Conservation (phyloP, 441 rosid genomes). For the Erodium trifolium region DNA sequence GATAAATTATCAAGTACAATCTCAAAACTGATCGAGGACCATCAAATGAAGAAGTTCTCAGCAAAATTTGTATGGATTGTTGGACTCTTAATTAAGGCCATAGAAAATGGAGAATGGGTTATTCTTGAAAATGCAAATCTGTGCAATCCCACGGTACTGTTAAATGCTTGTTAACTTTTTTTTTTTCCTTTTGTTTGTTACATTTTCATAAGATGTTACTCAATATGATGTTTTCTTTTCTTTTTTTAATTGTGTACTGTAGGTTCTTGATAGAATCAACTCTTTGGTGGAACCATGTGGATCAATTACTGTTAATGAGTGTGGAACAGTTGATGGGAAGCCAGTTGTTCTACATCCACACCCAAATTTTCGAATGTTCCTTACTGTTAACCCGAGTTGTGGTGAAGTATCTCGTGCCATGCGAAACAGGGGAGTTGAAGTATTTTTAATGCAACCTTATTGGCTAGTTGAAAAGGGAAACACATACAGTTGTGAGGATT, state of each 20-base stretch:
- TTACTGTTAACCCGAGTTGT: slow-evolving; percentile 75
- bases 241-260: slow-evolving; percentile 18
- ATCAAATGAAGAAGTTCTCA: slow-evolving; percentile 36
- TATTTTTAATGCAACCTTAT: slow-evolving; percentile 86
- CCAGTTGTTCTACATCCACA: slow-evolving; percentile 78
- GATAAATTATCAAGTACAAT: slow-evolving; percentile 42
- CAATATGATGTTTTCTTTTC: slow-evolving; percentile 1
- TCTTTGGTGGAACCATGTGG: slow-evolving; percentile 94
- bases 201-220: background rate
- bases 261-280: slow-evolving; percentile 99
- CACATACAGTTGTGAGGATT: slow-evolving; percentile 36
- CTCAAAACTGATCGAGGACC: slow-evolving; percentile 48
- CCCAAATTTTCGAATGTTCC: slow-evolving; percentile 81
- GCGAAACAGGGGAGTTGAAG: slow-evolving; percentile 98
- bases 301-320: slow-evolving; percentile 82
- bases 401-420: slow-evolving; percentile 98
- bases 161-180: slow-evolving; percentile 13
- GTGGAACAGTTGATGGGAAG: slow-evolving; percentile 84
- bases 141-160: slow-evolving; percentile 89
- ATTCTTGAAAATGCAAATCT: slow-evolving; percentile 92
- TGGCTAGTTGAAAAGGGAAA: slow-evolving; percentile 55
- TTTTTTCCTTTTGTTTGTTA: slow-evolving; percentile 1
- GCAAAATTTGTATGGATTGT: slow-evolving; percentile 95
- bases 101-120: slow-evolving; percentile 98
- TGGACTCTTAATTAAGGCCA: slow-evolving; percentile 79